A percentile compares a stretch with the other conserved stretches of the same genome.
Evolutionary conservation across 2,329 filamentous ascomycete species (phyloP).

Genomic region (Rutstroemia sp.): DNA sequence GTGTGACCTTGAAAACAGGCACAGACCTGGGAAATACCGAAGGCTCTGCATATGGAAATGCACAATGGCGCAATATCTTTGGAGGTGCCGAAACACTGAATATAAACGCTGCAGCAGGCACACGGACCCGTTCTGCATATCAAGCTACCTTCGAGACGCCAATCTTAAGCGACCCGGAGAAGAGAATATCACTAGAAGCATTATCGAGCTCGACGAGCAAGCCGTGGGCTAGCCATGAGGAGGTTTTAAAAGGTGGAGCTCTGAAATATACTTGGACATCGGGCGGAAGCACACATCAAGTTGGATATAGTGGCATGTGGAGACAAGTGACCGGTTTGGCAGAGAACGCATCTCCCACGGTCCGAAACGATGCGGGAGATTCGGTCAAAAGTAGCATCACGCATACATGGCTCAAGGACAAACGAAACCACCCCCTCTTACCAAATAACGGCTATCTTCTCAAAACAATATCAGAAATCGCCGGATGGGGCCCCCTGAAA

Average conservation of each 20-base stretch:
- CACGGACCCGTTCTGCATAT: constrained; percentile 85
- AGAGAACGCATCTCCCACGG: constrained; percentile 67
- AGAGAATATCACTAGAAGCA: constrained; percentile 70
- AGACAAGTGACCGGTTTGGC: constrained; percentile 78
- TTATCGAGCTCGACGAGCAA: constrained; percentile 81
- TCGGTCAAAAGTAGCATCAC: constrained; percentile 81
- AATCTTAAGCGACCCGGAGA: constrained; percentile 74
- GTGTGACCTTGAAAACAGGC: constrained; percentile 84
- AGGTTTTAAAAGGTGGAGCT: constrained; percentile 71
- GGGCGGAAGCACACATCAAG: constrained; percentile 57
- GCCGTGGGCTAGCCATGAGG: constrained; percentile 89
- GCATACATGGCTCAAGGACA: constrained; percentile 74
- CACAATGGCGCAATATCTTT: constrained; percentile 84
- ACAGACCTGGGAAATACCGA: constrained; percentile 92
- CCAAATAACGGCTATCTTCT: constrained; percentile 76
- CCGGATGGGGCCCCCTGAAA: constrained; percentile 72
- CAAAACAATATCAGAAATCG: constrained; percentile 74
- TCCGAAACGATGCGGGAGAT: constrained; percentile 82
- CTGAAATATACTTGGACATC: constrained; percentile 71
- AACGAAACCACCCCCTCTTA: constrained; percentile 76
- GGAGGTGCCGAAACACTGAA: constrained; percentile 88
- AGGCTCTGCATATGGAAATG: constrained; percentile 84
- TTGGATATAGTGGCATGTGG: constrained; percentile 79
- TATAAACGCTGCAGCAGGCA: constrained; percentile 81
- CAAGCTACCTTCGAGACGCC: constrained; percentile 80